These are phyloP conservation scores for Solioccasus polychromus DNA, from an alignment of 768 basidiomycete species.

Conservation along the genomic window DNA sequence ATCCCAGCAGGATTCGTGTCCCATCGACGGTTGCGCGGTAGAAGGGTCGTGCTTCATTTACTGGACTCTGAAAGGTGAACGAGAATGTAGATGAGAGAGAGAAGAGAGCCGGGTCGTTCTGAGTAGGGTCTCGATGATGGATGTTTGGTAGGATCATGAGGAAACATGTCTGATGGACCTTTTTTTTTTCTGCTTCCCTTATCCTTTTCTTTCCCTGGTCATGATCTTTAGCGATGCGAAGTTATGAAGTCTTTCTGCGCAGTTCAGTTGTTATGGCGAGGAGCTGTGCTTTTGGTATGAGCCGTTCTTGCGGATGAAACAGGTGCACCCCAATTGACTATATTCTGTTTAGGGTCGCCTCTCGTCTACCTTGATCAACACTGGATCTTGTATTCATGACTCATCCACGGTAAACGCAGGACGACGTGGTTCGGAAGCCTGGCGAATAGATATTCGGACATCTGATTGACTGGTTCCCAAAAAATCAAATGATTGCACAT, in stretches of 20 bases:
- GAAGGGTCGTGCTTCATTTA: neutral
- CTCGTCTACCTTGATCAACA: neutral
- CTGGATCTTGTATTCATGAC: neutral
- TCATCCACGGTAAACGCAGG: neutral
- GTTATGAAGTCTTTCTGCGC: neutral
- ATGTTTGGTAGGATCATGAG: conserved; percentile 6
- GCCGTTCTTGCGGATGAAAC: neutral
- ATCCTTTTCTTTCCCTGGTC: conserved; percentile 1
- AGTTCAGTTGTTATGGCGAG: neutral
- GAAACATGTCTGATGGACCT: conserved; percentile 6
- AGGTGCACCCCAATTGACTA: conserved; percentile 4
- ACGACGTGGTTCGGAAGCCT: conserved; percentile 5
- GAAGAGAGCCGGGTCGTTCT: conserved; percentile 3
- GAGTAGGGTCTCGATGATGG: conserved; percentile 7
- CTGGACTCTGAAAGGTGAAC: neutral
- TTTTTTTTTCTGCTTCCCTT: no score
- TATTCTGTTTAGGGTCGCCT: no score
- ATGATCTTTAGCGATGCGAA: conserved; percentile 1
- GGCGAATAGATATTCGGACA: conserved; percentile 7
- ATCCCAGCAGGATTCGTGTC: conserved; percentile 41
- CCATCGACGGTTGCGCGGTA: conserved; percentile 23
- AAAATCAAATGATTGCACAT: conserved; percentile 1
- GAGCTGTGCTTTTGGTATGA: conserved; percentile 16
- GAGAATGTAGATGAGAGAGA: conserved; percentile 2
- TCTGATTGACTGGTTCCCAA: conserved; percentile 1